A percentile compares a stretch with the other conserved stretches of the same genome.
Conservation (phyloP, 768 basidiomycete species). For the Rhodotorula babjevae region DNA sequence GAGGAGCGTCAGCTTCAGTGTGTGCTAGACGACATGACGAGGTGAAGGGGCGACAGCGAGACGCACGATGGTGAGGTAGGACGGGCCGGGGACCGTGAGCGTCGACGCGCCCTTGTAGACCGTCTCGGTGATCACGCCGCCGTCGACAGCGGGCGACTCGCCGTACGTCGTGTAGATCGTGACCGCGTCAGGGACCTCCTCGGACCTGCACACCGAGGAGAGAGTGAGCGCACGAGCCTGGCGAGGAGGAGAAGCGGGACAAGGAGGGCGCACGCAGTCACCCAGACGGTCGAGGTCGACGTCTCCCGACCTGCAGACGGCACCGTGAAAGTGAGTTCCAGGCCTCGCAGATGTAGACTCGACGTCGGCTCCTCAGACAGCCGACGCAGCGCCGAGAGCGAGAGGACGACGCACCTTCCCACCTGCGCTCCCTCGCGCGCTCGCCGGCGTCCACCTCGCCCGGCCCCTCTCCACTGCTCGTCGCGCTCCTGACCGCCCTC, state of each 20-base stretch:
- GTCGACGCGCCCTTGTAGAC: constrained; percentile 26
- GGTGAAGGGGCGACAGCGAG: too few species aligned
- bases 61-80: constrained; percentile 26
- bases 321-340: neutral
- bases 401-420: constrained; percentile 21
- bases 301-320: constrained; percentile 22
- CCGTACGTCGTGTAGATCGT: constrained; percentile 31
- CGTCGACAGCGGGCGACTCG: constrained; percentile 26
- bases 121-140: constrained; percentile 28
- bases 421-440: constrained; percentile 6
- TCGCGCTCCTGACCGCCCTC: too few species aligned
- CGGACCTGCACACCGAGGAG: neutral
- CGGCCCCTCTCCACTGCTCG: too few species aligned
- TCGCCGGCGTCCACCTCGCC: neutral
- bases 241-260: neutral
- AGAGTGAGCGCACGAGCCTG: neutral
- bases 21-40: too few species aligned
- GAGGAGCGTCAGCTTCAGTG: too few species aligned
- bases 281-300: constrained; percentile 13
- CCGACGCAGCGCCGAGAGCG: too few species aligned
- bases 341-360: too few species aligned
- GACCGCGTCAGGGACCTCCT: constrained; percentile 22
- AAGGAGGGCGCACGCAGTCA: constrained; percentile 7
- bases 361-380: too few species aligned
- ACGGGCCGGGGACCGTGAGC: constrained; percentile 27